Conservation (phyloP, 768 basidiomycete genomes). For the Suillus sp. region DNA sequence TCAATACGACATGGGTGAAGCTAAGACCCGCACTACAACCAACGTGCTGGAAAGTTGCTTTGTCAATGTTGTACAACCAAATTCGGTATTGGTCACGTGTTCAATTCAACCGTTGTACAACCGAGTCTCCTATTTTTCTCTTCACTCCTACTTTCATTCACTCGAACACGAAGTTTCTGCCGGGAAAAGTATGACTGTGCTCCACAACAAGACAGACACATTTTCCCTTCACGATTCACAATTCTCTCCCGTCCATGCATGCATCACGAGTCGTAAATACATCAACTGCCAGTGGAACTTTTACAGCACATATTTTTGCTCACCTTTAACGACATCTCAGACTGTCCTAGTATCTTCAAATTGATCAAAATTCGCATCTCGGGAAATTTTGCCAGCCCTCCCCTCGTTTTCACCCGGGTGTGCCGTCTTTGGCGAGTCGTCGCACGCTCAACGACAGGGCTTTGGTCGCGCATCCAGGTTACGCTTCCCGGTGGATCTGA, state of each 20-base stretch:
- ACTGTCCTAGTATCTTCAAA: background rate
- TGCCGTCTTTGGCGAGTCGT: background rate
- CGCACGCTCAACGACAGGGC: background rate
- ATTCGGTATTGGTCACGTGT: too few relatives aligned
- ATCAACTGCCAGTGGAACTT: constrained; percentile 1
- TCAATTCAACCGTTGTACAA: too few relatives aligned
- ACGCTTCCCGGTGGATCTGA: background rate
- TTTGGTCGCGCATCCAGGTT: background rate
- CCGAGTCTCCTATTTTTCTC: background rate
- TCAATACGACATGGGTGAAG: too few relatives aligned
- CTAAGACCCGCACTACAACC: too few relatives aligned
- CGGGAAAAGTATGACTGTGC: background rate
- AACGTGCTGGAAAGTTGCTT: too few relatives aligned
- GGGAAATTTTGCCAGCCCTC: background rate
- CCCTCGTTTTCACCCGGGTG: background rate
- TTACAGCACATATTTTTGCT: background rate
- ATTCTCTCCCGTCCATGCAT: background rate
- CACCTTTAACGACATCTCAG: background rate
- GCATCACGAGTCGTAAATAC: background rate
- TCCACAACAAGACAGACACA: background rate
- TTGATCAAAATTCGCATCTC: background rate
- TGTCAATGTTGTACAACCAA: too few relatives aligned
- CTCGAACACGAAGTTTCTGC: background rate
- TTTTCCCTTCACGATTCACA: background rate
- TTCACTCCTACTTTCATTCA: background rate